Evolutionary conservation across 225 moss, liverwort and hornwort species (phyloP).

Genomic region (Polytrichum formosum): DNA sequence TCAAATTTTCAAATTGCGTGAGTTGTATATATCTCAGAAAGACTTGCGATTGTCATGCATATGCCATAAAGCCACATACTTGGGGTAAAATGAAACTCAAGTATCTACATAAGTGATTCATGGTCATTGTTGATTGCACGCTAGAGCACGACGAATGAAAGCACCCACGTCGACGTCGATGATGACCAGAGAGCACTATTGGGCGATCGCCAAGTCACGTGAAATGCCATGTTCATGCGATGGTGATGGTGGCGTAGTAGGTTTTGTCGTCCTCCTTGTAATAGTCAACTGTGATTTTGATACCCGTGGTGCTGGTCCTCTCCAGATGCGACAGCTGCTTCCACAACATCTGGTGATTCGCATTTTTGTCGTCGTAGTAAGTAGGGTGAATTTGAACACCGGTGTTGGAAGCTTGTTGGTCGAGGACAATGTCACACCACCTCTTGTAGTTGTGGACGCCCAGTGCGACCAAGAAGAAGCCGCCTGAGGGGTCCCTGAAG

Average conservation of each 20-base stretch:
- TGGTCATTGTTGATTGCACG: too few species aligned
- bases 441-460: slow-evolving; percentile 22
- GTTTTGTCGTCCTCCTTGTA: slow-evolving; percentile 3
- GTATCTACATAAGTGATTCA: too few species aligned
- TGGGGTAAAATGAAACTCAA: too few species aligned
- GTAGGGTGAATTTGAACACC: slow-evolving; percentile 1
- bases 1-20: too few species aligned
- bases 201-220: background rate
- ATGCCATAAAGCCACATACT: too few species aligned
- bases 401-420: background rate
- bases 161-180: background rate
- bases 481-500: slow-evolving; percentile 5
- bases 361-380: slow-evolving; percentile 5
- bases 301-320: background rate
- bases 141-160: too few species aligned
- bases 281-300: background rate
- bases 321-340: slow-evolving; percentile 3
- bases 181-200: background rate
- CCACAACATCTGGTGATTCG: slow-evolving; percentile 5
- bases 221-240: background rate
- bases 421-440: slow-evolving; percentile 14
- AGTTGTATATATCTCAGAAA: too few species aligned
- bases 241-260: background rate
- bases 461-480: slow-evolving; percentile 10
- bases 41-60: too few species aligned